Evolutionary conservation across 1,139 yeast species (phyloP).

Genomic region (Yamadazyma buinensis): DNA sequence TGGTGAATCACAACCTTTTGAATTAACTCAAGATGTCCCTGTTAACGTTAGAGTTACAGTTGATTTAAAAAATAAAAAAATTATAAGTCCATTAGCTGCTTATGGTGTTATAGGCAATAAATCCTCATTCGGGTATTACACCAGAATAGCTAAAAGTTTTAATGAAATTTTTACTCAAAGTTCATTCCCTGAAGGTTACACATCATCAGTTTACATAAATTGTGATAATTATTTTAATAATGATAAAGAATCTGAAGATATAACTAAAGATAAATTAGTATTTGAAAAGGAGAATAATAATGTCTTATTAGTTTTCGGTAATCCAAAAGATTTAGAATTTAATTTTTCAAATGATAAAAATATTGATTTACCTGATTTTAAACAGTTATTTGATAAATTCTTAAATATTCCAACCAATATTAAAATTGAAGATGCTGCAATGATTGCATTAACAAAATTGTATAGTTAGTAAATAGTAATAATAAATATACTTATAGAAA

Average conservation of each 20-base stretch:
- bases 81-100: constrained; percentile 72
- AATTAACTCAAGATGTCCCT: constrained; percentile 66
- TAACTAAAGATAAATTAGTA: constrained; percentile 3
- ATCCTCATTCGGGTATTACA: constrained; percentile 70
- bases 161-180: constrained; percentile 70
- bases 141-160: constrained; percentile 61
- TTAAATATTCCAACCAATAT: constrained; percentile 52
- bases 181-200: constrained; percentile 64
- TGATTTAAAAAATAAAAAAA: constrained; percentile 54
- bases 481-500: too few species aligned
- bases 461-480: neutral
- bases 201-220: constrained; percentile 60
- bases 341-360: constrained; percentile 48
- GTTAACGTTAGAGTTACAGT: constrained; percentile 79
- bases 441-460: constrained; percentile 55
- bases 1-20: constrained; percentile 57
- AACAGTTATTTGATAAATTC: constrained; percentile 67
- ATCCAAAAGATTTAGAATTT: constrained; percentile 51
- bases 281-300: constrained; percentile 14
- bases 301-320: constrained; percentile 58
- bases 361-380: constrained; percentile 50
- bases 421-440: constrained; percentile 67
- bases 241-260: constrained; percentile 14
- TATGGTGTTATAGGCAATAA: constrained; percentile 61
- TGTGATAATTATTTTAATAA: constrained; percentile 59